A percentile compares a stretch with the other conserved stretches of the same genome.
These are phyloP conservation scores for Backusella tarrabulga DNA, from an alignment of 192 early-diverging fungal genomes.

Conservation along the genomic window DNA sequence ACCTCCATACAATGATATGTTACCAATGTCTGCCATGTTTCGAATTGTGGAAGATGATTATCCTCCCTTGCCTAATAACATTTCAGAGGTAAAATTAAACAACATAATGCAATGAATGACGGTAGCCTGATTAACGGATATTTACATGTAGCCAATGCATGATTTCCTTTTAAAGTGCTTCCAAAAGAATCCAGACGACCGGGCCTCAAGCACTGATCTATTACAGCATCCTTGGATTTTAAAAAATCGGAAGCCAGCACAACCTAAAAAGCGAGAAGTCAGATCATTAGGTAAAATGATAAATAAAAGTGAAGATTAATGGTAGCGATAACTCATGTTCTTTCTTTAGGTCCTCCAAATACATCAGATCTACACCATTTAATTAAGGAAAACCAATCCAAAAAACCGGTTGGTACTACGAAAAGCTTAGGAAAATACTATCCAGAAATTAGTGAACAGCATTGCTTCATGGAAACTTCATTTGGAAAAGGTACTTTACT, in stretches of 20 bases:
- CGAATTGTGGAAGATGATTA: conserved; percentile 93
- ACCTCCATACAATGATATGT: conserved; percentile 83
- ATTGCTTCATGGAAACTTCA: conserved; percentile 17
- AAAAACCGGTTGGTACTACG: not conserved
- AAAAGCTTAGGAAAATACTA: not conserved
- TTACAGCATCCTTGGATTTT: conserved; percentile 76
- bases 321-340: not conserved
- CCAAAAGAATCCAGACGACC: conserved; percentile 69
- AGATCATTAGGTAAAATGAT: not conserved
- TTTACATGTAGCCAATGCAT: conserved; percentile 50
- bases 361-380: not conserved
- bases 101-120: not conserved
- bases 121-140: not conserved
- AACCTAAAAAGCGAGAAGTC: not conserved
- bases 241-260: conserved; percentile 25
- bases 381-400: not conserved
- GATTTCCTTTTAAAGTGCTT: conserved; percentile 87
- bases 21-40: conserved; percentile 91
- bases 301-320: not conserved
- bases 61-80: conserved; percentile 82
- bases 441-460: not conserved
- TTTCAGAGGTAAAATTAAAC: conserved; percentile 50
- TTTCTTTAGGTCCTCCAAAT: not conserved
- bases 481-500: conserved; percentile 17
- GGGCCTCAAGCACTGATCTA: conserved; percentile 73